Percentiles rank a stretch among this genome's conserved stretches.
Evolutionary conservation across 2,329 filamentous ascomycete species (phyloP).

Genomic region (Apiospora pterosperma): DNA sequence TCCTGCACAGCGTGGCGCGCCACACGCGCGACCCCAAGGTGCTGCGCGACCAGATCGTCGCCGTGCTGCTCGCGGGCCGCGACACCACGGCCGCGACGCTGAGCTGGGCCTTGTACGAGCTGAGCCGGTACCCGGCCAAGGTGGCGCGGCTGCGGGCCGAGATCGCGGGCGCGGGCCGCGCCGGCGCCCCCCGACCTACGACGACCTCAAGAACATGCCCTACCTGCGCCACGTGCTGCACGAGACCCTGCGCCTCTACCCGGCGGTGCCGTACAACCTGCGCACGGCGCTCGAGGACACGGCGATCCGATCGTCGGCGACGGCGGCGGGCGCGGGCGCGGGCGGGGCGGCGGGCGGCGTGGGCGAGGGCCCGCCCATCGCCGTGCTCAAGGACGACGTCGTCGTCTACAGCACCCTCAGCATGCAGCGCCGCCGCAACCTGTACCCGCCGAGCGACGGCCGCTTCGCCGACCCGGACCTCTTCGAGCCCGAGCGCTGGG

Average conservation of each 20-base stretch:
- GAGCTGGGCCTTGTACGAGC: constrained; percentile 62
- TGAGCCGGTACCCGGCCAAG: constrained; percentile 56
- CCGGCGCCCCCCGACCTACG: constrained; percentile 50
- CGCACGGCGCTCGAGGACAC: constrained; percentile 17
- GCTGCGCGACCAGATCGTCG: constrained; percentile 72
- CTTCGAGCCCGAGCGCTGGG: constrained; percentile 47
- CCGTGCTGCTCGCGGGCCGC: constrained; percentile 67
- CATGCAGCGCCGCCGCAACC: constrained; percentile 46
- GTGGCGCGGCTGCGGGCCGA: constrained; percentile 58
- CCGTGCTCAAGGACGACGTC: constrained; percentile 42
- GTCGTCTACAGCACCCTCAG: constrained; percentile 47
- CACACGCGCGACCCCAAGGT: constrained; percentile 63
- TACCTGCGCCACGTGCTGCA: constrained; percentile 58
- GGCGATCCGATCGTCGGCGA: constrained; percentile 13
- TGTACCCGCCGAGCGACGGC: constrained; percentile 47
- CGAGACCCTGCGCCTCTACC: constrained; percentile 39
- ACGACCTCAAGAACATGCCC: constrained; percentile 66
- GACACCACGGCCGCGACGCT: constrained; percentile 70
- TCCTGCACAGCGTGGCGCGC: constrained; percentile 70
- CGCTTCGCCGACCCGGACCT: constrained; percentile 27
- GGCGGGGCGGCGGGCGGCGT: no score
- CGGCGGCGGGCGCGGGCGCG: no score
- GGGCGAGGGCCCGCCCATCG: constrained; percentile 31
- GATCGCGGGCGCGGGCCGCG: constrained; percentile 53
- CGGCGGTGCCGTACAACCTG: constrained; percentile 57